Percentiles rank a stretch among this genome's conserved stretches.
phyloP scores from a whole-genome alignment of 768 basidiomycete species.

The Psilocybe cubensis region DNA sequence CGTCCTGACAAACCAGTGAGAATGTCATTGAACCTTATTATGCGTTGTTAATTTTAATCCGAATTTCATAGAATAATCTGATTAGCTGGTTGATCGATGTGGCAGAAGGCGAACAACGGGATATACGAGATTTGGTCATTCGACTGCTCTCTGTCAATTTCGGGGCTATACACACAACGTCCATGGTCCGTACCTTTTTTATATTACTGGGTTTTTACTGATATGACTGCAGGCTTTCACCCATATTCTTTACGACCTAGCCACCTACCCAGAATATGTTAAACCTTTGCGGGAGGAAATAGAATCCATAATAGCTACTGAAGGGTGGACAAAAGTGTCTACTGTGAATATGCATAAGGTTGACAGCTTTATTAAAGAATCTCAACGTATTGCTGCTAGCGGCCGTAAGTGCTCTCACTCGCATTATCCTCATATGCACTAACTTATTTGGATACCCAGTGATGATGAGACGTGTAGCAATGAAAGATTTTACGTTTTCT shows the following conservation, averaged over 20 bases:
- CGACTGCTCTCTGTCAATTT: conserved; percentile 40
- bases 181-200: conserved; percentile 29
- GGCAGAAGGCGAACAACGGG: conserved; percentile 33
- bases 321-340: conserved; percentile 35
- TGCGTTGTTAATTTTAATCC: background rate
- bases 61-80: conserved; percentile 41
- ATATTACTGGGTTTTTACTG: background rate
- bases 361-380: conserved; percentile 48
- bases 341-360: conserved; percentile 40
- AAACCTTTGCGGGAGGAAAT: conserved; percentile 30
- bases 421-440: background rate
- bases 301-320: conserved; percentile 30
- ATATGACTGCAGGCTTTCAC: conserved; percentile 24
- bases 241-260: conserved; percentile 31
- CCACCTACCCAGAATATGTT: conserved; percentile 26
- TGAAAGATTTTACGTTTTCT: conserved; percentile 16
- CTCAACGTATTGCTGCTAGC: conserved; percentile 34
- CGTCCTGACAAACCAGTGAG: conserved; percentile 38
- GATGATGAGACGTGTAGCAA: conserved; percentile 29
- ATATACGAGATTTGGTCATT: conserved; percentile 24
- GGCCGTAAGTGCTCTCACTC: conserved; percentile 5
- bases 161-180: conserved; percentile 43
- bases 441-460: conserved; percentile 14
- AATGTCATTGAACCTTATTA: background rate
- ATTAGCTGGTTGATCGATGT: conserved; percentile 49